Evolutionary conservation across 2,329 filamentous ascomycete genomes (phyloP).

Genomic region (Drechslerella coelobrocha): DNA sequence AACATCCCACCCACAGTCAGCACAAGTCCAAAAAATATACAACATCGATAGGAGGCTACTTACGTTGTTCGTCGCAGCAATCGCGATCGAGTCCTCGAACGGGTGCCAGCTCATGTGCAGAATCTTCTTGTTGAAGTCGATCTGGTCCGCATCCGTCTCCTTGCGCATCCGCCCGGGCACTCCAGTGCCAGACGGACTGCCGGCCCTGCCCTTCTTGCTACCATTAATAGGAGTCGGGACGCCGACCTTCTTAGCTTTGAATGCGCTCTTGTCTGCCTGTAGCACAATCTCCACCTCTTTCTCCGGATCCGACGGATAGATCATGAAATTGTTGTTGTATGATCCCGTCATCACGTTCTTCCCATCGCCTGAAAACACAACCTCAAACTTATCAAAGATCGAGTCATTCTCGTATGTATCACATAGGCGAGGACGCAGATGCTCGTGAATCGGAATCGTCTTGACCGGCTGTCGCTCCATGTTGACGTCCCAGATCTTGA

Average conservation of each 20-base stretch:
- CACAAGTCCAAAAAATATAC: too few species aligned
- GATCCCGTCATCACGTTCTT: constrained; percentile 99
- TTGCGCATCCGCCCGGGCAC: constrained; percentile 96
- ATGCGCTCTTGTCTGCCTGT: constrained; percentile 97
- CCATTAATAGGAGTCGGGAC: constrained; percentile 96
- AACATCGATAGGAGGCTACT: constrained; percentile 60
- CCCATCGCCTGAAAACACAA: constrained; percentile 96
- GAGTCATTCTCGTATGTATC: constrained; percentile 99
- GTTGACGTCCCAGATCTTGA: constrained; percentile 99
- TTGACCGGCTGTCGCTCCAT: constrained; percentile 98
- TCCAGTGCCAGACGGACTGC: constrained; percentile 78
- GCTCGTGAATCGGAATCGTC: constrained; percentile 98
- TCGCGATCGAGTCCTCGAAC: constrained; percentile 98
- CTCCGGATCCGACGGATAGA: constrained; percentile 93
- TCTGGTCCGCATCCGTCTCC: constrained; percentile 98
- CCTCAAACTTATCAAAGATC: constrained; percentile 99
- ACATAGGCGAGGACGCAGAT: constrained; percentile 88
- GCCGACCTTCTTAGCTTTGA: constrained; percentile 99
- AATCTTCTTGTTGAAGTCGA: constrained; percentile 99
- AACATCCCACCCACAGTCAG: too few species aligned
- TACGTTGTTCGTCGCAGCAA: constrained; percentile 99
- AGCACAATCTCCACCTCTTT: constrained; percentile 97
- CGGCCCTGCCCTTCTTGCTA: constrained; percentile 89
- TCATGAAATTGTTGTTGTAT: constrained; percentile 99
- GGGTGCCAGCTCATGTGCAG: constrained; percentile 99